Conservation (phyloP, 2,329 filamentous ascomycete genomes). For the Dactylonectria macrodidyma region DNA sequence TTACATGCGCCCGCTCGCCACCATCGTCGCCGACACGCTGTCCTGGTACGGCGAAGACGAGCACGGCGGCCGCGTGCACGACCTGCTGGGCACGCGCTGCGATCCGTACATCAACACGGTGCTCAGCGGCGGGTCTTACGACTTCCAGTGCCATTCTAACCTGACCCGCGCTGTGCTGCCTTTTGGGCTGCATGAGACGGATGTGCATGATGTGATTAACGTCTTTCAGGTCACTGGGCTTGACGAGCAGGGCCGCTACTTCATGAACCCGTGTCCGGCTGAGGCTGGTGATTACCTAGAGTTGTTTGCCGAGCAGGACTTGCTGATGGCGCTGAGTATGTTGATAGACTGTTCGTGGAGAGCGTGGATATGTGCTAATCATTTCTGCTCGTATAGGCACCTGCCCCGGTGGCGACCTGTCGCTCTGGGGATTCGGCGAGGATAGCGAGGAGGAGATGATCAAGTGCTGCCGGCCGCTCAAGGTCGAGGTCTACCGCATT, state of each 20-base stretch:
- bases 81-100: slow-evolving; percentile 86
- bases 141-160: slow-evolving; percentile 90
- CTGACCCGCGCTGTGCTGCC: slow-evolving; percentile 80
- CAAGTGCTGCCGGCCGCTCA: slow-evolving; percentile 80
- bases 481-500: slow-evolving; percentile 80
- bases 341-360: slow-evolving; percentile 5
- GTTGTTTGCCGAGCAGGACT: slow-evolving; percentile 85
- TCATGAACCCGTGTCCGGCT: slow-evolving; percentile 78
- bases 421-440: slow-evolving; percentile 84
- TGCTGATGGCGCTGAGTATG: slow-evolving; percentile 73
- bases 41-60: slow-evolving; percentile 72
- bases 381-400: slow-evolving; percentile 61
- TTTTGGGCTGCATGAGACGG: slow-evolving; percentile 77
- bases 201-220: slow-evolving; percentile 90
- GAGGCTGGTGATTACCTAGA: slow-evolving; percentile 74
- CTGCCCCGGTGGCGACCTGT: slow-evolving; percentile 86
- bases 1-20: slow-evolving; percentile 81
- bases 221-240: slow-evolving; percentile 89
- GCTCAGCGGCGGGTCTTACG: slow-evolving; percentile 78
- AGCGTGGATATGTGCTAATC: slow-evolving; percentile 15
- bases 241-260: slow-evolving; percentile 80
- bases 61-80: slow-evolving; percentile 79
- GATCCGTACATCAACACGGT: slow-evolving; percentile 88
- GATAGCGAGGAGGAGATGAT: slow-evolving; percentile 78
- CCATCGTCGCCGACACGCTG: slow-evolving; percentile 79